Evolutionary conservation across 148 eudicot genomes (phyloP).

Genomic region (Vaccinium macrocarpon): DNA sequence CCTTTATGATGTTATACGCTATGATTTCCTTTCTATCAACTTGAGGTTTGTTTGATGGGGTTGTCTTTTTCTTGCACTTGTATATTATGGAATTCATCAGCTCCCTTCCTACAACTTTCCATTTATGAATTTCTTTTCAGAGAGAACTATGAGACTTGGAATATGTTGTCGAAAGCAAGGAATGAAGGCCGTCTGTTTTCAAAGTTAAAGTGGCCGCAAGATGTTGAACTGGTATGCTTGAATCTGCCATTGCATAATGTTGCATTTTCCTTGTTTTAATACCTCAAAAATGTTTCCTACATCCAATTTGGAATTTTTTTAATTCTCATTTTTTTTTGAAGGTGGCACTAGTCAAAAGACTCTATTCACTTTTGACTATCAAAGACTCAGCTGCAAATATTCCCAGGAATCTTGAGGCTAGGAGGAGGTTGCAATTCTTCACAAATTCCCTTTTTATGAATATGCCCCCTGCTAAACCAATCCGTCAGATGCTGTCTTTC

Average conservation of each 20-base stretch:
- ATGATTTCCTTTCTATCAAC: slow-evolving; percentile 71
- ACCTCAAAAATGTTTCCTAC: not conserved
- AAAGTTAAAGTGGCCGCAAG: slow-evolving; percentile 84
- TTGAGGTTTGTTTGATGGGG: slow-evolving; percentile 54
- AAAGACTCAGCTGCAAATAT: slow-evolving; percentile 88
- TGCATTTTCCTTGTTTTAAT: slow-evolving; percentile 6
- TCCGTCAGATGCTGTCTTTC: slow-evolving; percentile 90
- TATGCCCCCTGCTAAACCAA: slow-evolving; percentile 71
- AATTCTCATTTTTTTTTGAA: slow-evolving; percentile 29
- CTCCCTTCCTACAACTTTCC: not conserved
- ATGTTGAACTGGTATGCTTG: slow-evolving; percentile 64
- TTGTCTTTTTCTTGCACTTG: not conserved
- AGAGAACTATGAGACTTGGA: slow-evolving; percentile 74
- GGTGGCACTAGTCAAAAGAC: slow-evolving; percentile 73
- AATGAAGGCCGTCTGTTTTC: slow-evolving; percentile 83
- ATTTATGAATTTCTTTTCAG: slow-evolving; percentile 26
- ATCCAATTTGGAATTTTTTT: not conserved
- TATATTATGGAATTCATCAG: not conserved
- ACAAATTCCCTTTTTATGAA: slow-evolving; percentile 96
- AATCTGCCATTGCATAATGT: not conserved
- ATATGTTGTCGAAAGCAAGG: slow-evolving; percentile 59
- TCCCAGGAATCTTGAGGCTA: slow-evolving; percentile 90
- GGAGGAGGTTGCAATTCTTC: slow-evolving; percentile 78
- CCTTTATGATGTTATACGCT: slow-evolving; percentile 81
- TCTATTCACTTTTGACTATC: slow-evolving; percentile 76